Conservation (phyloP, 83 land plant species). For the Diphasiastrum complanatum region DNA sequence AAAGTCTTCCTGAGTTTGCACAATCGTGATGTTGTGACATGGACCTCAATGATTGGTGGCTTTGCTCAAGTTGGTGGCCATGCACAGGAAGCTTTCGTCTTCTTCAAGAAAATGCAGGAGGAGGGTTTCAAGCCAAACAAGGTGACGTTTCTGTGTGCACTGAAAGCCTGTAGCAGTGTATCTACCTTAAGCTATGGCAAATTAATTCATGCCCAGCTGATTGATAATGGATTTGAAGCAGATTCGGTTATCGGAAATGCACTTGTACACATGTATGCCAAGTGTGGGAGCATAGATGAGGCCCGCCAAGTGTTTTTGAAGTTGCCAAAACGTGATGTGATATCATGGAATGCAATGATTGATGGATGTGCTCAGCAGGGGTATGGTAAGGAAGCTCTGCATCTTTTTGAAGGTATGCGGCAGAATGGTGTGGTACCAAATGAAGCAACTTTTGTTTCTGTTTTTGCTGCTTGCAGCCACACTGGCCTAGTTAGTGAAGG, state of each 20-base stretch:
- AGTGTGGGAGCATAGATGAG: slow-evolving; percentile 30
- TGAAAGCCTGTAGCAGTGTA: too few relatives aligned
- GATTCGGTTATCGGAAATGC: not conserved
- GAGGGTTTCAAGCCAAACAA: too few relatives aligned
- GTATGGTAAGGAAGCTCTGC: slow-evolving; percentile 28
- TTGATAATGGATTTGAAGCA: not conserved
- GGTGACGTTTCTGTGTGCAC: too few relatives aligned
- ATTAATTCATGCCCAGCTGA: not conserved
- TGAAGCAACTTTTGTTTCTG: slow-evolving; percentile 45
- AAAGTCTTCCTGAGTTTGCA: not conserved
- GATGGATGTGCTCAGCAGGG: slow-evolving; percentile 61
- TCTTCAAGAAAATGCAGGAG: too few relatives aligned
- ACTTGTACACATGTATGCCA: slow-evolving; percentile 8
- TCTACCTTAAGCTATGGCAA: too few relatives aligned
- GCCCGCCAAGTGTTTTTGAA: slow-evolving; percentile 27
- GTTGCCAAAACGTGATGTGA: slow-evolving; percentile 35
- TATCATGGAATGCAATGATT: slow-evolving; percentile 57
- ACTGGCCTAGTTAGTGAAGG: slow-evolving; percentile 42
- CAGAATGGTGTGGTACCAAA: slow-evolving; percentile 31
- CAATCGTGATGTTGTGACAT: not conserved
- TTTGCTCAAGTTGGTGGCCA: not conserved
- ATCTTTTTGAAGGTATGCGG: slow-evolving; percentile 37
- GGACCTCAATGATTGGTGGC: slow-evolving; percentile 2
- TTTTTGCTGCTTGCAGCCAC: slow-evolving; percentile 59
- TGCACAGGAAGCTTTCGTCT: too few relatives aligned